phyloP scores from a whole-genome alignment of 169 alveolate genomes.

The Plasmodium knowlesi region DNA sequence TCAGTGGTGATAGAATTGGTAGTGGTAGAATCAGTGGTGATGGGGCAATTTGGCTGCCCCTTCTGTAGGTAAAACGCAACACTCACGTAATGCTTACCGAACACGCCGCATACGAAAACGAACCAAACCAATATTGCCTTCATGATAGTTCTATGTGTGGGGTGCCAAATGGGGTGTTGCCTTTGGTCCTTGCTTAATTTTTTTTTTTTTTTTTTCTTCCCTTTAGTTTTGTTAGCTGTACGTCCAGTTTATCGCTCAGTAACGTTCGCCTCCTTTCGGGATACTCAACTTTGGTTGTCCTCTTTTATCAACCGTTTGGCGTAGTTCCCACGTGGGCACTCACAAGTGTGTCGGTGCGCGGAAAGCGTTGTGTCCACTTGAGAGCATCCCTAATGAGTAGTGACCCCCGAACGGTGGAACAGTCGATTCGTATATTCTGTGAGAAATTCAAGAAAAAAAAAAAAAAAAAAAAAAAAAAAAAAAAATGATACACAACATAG shows the following conservation, averaged over 20 bases:
- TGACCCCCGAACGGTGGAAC: neutral
- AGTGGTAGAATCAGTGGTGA: neutral
- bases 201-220: too few relatives aligned
- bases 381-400: neutral
- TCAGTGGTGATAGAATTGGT: neutral
- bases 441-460: neutral
- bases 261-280: neutral
- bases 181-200: neutral
- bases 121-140: neutral
- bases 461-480: neutral
- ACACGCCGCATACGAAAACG: neutral
- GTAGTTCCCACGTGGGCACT: neutral
- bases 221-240: too few relatives aligned
- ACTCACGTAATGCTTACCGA: neutral
- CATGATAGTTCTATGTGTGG: neutral
- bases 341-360: neutral
- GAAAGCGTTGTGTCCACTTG: neutral
- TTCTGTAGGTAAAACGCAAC: neutral
- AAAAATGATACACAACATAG: neutral
- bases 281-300: neutral
- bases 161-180: neutral
- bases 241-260: neutral
- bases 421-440: neutral
- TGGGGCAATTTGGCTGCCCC: neutral
- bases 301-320: neutral